Evolutionary conservation across 129 eudicot species (phyloP), one percentile per base, ranked within the genome.

Genomic region (Rutidosis leptorrhynchoides): DNA sequence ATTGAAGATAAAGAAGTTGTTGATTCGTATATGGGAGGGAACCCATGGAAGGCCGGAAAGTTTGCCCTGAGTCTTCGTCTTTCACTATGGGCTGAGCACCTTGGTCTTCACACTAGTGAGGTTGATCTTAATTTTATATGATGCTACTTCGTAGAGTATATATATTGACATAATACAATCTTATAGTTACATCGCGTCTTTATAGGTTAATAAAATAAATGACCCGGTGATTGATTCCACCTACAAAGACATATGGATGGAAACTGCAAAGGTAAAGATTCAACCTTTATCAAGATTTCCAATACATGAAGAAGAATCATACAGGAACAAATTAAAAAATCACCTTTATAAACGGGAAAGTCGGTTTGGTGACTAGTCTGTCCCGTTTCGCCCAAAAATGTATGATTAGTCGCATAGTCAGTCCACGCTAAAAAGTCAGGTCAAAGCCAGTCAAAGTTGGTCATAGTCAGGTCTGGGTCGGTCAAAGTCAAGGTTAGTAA

Each of bases 211-310:
- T 74, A 83, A 84, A 77, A 84, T 93, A 69, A 71, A 60, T 27
- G 99, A 93, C 64, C 99, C 96, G 2, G 96, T 93, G 69, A 71
- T 68, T 74, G 96, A 89, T 68, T 74, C 99, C 67, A 93, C 99
- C 53, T 93, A 93, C 76, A 93, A 93, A 77, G 96, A 89, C 75
- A 79, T 82, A 74, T 93, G 99, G 99, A 93, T 89, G 95, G 95
- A 87, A 58, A 84, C 95, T 65, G 99, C 99, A 46, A 82, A 81
- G 99, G 99, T 89, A 59, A 49, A 72, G 79, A 21, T 22, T 26
- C 21, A 37, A 57, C 40, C 35, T 35, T 62, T 11, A 11, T n/a
- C 45, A 10, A 37, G 4, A 37, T 37, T 37, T 35, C 16, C 45
- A 11, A 11, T 37, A 11, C 45, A 37, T 37, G 45, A 37, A 33